Conservation (phyloP, 768 basidiomycete genomes). For the Pisolithus marmoratus region DNA sequence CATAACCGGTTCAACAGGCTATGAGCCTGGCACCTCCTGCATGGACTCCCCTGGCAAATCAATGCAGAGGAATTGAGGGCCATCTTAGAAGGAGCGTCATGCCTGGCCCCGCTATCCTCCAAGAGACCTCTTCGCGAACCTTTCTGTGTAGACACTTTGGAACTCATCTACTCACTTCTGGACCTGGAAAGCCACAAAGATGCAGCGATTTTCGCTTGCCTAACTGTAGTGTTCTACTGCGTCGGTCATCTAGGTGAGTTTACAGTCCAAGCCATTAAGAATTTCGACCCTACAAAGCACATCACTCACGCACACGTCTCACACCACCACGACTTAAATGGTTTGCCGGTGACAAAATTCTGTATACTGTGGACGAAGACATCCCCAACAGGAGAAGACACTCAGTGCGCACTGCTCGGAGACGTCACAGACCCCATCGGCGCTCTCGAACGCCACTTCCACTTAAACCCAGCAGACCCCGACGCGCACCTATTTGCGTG, state of each 20-base stretch:
- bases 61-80: no score
- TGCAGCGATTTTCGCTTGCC: not conserved
- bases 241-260: not conserved
- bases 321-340: not conserved
- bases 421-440: constrained; percentile 7
- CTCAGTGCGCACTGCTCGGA: constrained; percentile 8
- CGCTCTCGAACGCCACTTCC: constrained; percentile 7
- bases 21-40: no score
- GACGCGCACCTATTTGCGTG: constrained; percentile 8
- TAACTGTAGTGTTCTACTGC: not conserved
- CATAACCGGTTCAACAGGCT: no score
- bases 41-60: no score
- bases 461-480: constrained; percentile 4
- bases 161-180: not conserved
- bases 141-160: constrained; percentile 8
- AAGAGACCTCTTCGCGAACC: constrained; percentile 6
- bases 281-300: not conserved
- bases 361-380: not conserved
- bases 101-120: constrained; percentile 5
- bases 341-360: not conserved
- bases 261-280: not conserved
- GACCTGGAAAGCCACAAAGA: not conserved
- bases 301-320: not conserved
- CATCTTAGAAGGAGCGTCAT: no score
- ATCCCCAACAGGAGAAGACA: constrained; percentile 5